Evolutionary conservation across 106 monocot species (phyloP).

Genomic region (Gastrodia elata): DNA sequence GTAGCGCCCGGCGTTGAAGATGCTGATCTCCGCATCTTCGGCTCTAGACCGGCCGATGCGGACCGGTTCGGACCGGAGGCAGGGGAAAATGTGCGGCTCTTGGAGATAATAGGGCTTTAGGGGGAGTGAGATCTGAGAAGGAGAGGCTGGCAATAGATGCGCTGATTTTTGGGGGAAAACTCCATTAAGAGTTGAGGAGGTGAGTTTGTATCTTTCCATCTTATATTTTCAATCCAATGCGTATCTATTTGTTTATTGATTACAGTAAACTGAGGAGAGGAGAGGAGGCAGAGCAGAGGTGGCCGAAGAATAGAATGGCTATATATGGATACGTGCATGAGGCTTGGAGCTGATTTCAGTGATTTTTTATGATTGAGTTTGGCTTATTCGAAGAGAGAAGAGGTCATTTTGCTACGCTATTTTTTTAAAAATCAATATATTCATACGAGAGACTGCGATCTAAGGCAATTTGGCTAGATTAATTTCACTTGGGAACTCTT

Average conservation of each 20-base stretch:
- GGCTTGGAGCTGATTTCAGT: too few relatives aligned
- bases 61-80: not conserved
- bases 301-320: too few relatives aligned
- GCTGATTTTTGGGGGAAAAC: not conserved
- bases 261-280: too few relatives aligned
- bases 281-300: not conserved
- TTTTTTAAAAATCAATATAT: too few relatives aligned
- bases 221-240: not conserved
- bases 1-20: slow-evolving; percentile 68
- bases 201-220: slow-evolving; percentile 30
- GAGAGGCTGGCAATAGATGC: not conserved
- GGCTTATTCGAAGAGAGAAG: too few relatives aligned
- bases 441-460: too few relatives aligned
- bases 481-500: too few relatives aligned
- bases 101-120: slow-evolving; percentile 8
- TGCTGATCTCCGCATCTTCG: slow-evolving; percentile 43
- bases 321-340: too few relatives aligned
- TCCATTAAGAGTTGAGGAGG: slow-evolving; percentile 9
- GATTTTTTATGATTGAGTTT: too few relatives aligned
- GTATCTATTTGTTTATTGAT: too few relatives aligned
- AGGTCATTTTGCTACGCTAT: too few relatives aligned
- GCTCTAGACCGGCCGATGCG: not conserved
- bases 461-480: too few relatives aligned
- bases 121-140: slow-evolving; percentile 24
- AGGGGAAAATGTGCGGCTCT: slow-evolving; percentile 11